phyloP scores from a whole-genome alignment of 1,284 basidiomycete genomes.

The Heterobasidion parviporum region DNA sequence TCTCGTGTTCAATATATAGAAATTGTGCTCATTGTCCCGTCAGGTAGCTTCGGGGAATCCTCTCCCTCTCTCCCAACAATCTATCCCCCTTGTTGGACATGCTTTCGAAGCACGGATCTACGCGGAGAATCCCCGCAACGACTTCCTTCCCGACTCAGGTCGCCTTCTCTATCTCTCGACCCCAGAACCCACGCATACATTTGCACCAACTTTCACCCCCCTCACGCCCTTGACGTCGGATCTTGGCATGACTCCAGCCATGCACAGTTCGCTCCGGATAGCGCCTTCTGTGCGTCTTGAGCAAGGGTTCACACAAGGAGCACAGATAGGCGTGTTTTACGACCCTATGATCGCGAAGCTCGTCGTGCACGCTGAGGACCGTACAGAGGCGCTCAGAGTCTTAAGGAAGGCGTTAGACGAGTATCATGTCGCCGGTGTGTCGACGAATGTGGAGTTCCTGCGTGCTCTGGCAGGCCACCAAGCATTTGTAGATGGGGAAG shows the following conservation, averaged over 20 bases:
- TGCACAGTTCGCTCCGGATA: slow-evolving; percentile 33
- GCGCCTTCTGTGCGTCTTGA: slow-evolving; percentile 76
- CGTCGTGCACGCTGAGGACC: slow-evolving; percentile 83
- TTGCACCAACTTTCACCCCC: slow-evolving; percentile 38
- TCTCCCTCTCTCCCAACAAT: slow-evolving; percentile 68
- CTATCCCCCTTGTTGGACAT: slow-evolving; percentile 82
- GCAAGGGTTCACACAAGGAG: slow-evolving; percentile 80
- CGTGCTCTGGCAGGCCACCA: slow-evolving; percentile 68
- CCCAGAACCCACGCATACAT: slow-evolving; percentile 56
- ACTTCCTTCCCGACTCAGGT: slow-evolving; percentile 91
- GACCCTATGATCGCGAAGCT: slow-evolving; percentile 94
- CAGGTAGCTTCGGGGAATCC: slow-evolving; percentile 85
- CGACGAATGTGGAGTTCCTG: slow-evolving; percentile 89
- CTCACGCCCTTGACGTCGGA: slow-evolving; percentile 15
- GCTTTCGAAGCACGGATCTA: slow-evolving; percentile 97
- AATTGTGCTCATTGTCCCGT: background rate
- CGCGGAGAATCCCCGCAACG: slow-evolving; percentile 89
- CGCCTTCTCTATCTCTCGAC: slow-evolving; percentile 74
- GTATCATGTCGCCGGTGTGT: slow-evolving; percentile 86
- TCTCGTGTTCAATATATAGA: background rate
- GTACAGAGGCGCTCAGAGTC: slow-evolving; percentile 79
- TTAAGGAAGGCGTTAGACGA: slow-evolving; percentile 77
- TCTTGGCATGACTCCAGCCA: slow-evolving; percentile 6
- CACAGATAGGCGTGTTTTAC: slow-evolving; percentile 89
- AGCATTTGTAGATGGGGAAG: slow-evolving; percentile 72